phyloP scores from a whole-genome alignment of 179 eudicot species.

The Corrigiola litoralis region DNA sequence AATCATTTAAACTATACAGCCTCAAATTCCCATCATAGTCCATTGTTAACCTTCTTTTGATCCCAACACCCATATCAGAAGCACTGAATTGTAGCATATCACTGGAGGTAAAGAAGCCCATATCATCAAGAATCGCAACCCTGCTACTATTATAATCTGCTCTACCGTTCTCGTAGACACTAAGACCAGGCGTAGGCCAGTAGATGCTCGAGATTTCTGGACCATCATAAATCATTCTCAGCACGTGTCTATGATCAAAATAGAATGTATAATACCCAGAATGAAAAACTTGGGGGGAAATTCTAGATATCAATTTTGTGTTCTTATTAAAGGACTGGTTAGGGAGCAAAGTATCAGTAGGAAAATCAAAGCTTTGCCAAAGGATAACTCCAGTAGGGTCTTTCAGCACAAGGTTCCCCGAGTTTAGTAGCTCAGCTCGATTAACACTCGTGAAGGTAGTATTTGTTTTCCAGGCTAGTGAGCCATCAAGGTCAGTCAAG shows the following conservation, averaged over 20 bases:
- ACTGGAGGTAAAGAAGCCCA: slow-evolving; percentile 43
- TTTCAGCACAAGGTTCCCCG: slow-evolving; percentile 54
- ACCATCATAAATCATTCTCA: slow-evolving; percentile 46
- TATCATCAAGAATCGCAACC: slow-evolving; percentile 36
- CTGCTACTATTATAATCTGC: slow-evolving; percentile 50
- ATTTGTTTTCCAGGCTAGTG: slow-evolving; percentile 44
- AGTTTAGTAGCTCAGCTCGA: slow-evolving; percentile 37
- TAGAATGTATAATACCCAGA: slow-evolving; percentile 49
- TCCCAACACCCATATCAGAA: slow-evolving; percentile 38
- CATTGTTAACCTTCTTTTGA: slow-evolving; percentile 44
- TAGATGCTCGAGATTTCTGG: slow-evolving; percentile 50
- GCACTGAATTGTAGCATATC: slow-evolving; percentile 37
- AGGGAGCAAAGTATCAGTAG: slow-evolving; percentile 65
- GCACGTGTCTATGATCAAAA: slow-evolving; percentile 51
- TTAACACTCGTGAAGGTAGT: slow-evolving; percentile 25
- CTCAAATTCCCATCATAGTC: slow-evolving; percentile 64
- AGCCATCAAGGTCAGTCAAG: slow-evolving; percentile 43
- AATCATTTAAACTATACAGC: slow-evolving; percentile 42
- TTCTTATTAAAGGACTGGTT: slow-evolving; percentile 39
- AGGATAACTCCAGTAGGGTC: slow-evolving; percentile 32
- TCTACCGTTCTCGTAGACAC: slow-evolving; percentile 32
- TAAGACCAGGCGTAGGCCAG: slow-evolving; percentile 42
- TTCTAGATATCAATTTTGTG: slow-evolving; percentile 33
- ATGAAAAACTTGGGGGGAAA: slow-evolving; percentile 26
- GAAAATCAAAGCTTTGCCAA: slow-evolving; percentile 76